These are phyloP conservation scores for Candida sp. DNA, from an alignment of 1,139 yeast species.

Conservation along the genomic window DNA sequence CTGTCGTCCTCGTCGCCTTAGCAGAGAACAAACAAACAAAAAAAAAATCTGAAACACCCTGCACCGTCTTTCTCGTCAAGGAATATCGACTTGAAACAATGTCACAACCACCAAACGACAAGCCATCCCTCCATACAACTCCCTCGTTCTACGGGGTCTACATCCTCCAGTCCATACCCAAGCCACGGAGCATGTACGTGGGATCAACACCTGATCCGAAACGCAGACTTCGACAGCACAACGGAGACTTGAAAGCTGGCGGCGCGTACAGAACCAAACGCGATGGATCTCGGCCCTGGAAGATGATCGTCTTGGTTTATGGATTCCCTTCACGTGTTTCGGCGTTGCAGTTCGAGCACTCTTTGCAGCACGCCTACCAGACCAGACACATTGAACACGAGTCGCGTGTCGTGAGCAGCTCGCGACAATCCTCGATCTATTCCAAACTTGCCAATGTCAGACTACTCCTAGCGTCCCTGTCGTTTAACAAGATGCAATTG, in stretches of 20 bases:
- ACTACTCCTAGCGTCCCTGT: conserved; percentile 36
- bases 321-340: conserved; percentile 76
- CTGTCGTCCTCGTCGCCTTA: too few species aligned
- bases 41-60: not conserved
- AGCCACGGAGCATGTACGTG: conserved; percentile 62
- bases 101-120: conserved; percentile 3
- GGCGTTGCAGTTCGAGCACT: conserved; percentile 78
- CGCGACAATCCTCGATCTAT: conserved; percentile 42
- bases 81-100: conserved; percentile 5
- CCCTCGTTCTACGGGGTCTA: conserved; percentile 68
- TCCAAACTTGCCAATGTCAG: conserved; percentile 56
- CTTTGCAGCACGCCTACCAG: conserved; percentile 74
- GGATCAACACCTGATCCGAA: conserved; percentile 82
- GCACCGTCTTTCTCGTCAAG: not conserved
- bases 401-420: conserved; percentile 24
- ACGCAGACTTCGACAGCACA: conserved; percentile 75
- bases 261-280: conserved; percentile 72
- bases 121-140: conserved; percentile 15
- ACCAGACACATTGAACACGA: conserved; percentile 59
- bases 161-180: conserved; percentile 59
- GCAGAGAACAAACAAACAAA: too few species aligned
- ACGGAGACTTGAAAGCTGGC: conserved; percentile 63
- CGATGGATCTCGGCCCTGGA: conserved; percentile 72
- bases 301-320: conserved; percentile 60
- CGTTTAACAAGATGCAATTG: conserved; percentile 46